A percentile compares a stretch with the other conserved stretches of the same genome.
Conservation (phyloP, 192 early-diverging fungal genomes). For the Backusella parvicylindrica region DNA sequence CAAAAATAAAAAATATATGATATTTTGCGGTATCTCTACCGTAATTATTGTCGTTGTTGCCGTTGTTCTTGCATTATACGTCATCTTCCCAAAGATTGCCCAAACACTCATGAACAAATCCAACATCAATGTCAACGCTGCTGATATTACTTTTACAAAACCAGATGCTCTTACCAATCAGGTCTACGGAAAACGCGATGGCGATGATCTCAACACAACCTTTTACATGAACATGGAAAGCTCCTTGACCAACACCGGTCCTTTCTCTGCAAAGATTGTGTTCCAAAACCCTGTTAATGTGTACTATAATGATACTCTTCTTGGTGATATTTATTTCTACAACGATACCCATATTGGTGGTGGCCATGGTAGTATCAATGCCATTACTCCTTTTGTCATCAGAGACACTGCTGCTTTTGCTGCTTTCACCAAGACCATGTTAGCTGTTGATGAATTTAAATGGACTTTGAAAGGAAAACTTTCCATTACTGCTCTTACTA, state of each 20-base stretch:
- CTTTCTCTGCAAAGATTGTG: constrained; percentile 45
- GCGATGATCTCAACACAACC: constrained; percentile 23
- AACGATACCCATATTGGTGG: constrained; percentile 39
- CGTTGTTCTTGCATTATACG: constrained; percentile 46
- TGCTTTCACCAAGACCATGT: constrained; percentile 44
- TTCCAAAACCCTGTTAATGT: constrained; percentile 47
- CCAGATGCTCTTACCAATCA: not conserved
- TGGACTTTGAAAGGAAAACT: constrained; percentile 27
- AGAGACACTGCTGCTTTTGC: constrained; percentile 39
- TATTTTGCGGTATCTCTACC: constrained; percentile 44
- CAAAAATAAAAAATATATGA: constrained; percentile 49
- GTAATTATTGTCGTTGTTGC: constrained; percentile 43
- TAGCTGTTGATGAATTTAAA: constrained; percentile 33
- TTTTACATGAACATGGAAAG: constrained; percentile 40
- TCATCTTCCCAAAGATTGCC: constrained; percentile 52
- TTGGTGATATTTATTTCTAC: constrained; percentile 37
- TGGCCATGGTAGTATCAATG: constrained; percentile 35
- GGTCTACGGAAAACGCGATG: not conserved
- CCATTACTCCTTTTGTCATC: constrained; percentile 35
- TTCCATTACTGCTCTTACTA: constrained; percentile 21
- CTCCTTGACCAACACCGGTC: constrained; percentile 42
- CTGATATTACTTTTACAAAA: constrained; percentile 40
- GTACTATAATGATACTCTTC: constrained; percentile 34
- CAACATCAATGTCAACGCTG: constrained; percentile 30
- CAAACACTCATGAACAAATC: constrained; percentile 44